Conservation (phyloP, 2,329 filamentous ascomycete genomes). For the Drechslera avenae region DNA sequence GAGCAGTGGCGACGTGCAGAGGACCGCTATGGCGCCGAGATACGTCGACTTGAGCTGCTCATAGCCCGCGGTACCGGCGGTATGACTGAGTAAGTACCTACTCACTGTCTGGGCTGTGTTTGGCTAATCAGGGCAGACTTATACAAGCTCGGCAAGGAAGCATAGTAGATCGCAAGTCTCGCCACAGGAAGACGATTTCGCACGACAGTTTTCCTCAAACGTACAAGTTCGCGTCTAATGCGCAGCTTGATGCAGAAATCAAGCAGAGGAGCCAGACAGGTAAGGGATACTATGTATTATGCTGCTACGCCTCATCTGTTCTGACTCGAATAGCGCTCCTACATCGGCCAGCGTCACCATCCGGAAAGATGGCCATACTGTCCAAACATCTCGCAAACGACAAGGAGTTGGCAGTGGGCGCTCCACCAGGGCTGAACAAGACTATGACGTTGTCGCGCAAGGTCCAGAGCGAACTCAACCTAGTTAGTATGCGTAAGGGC, state of each 20-base stretch:
- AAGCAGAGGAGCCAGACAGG: slow-evolving; percentile 32
- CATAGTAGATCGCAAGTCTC: slow-evolving; percentile 41
- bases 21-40: slow-evolving; percentile 48
- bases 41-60: slow-evolving; percentile 52
- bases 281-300: slow-evolving; percentile 10
- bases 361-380: slow-evolving; percentile 46
- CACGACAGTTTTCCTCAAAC: slow-evolving; percentile 12
- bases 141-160: slow-evolving; percentile 51
- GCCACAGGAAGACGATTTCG: slow-evolving; percentile 24
- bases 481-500: slow-evolving; percentile 16
- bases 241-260: slow-evolving; percentile 34
- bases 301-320: neutral
- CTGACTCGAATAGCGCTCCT: slow-evolving; percentile 27
- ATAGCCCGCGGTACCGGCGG: slow-evolving; percentile 51
- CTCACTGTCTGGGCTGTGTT: neutral
- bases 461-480: slow-evolving; percentile 39
- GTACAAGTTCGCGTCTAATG: slow-evolving; percentile 19
- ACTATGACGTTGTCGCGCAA: slow-evolving; percentile 32
- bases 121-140: slow-evolving; percentile 31
- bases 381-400: slow-evolving; percentile 45
- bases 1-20: slow-evolving; percentile 42
- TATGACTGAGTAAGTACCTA: slow-evolving; percentile 40
- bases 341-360: slow-evolving; percentile 44
- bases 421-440: slow-evolving; percentile 29
- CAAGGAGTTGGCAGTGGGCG: slow-evolving; percentile 40